Evolutionary conservation across 768 basidiomycete genomes (phyloP), one percentile per base, ranked within the genome.

Genomic region (Tricholomella constricta): DNA sequence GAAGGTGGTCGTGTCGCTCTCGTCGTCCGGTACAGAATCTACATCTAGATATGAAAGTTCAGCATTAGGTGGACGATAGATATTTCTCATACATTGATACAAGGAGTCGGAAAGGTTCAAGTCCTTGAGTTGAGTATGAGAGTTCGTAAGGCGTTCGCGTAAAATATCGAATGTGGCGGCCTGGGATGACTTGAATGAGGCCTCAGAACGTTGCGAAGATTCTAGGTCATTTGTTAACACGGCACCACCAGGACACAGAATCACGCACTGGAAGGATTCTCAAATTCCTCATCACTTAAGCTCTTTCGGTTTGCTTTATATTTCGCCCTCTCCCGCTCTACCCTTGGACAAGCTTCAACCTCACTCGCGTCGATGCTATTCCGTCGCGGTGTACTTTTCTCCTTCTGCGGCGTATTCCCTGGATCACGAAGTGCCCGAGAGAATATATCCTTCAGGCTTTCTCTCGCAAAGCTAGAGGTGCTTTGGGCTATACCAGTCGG

Each of bases 251-350:
- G 20, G 26, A 37, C 17, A 47, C 11, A 31, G 4, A 25, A 27
- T 32, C 25, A 68, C 84, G 62, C 67, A 88, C 86, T 74, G 49
- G 75, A 66, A 29, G 63, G 61, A 55, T 76, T 77, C 31, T 85
- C 86, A 2, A 71, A 65, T 61, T 88, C 88, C 61, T 89, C 86
- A 58, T 89, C 88, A 60, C 85, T 88, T 58, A 84, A 54, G 62
- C 84, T 88, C 58, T 72, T 76, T 32, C 81, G 75, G 54, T 84
- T 81, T 9, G 74, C 77, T 65, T 77, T 84, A 54, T 69, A 72
- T 50, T 67, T 72, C 20, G 68, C 65, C 52, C 74, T 68, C 51
- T 77, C 75, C 52, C 66, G 67, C 36, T 70, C 62, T 35, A 77
- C 65, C 61, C 73, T 70, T 1, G 85, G 82, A 42, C 74, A 82